These are phyloP conservation scores for Metarhizium album DNA, from an alignment of 2,329 filamentous ascomycete species.

Conservation along the genomic window DNA sequence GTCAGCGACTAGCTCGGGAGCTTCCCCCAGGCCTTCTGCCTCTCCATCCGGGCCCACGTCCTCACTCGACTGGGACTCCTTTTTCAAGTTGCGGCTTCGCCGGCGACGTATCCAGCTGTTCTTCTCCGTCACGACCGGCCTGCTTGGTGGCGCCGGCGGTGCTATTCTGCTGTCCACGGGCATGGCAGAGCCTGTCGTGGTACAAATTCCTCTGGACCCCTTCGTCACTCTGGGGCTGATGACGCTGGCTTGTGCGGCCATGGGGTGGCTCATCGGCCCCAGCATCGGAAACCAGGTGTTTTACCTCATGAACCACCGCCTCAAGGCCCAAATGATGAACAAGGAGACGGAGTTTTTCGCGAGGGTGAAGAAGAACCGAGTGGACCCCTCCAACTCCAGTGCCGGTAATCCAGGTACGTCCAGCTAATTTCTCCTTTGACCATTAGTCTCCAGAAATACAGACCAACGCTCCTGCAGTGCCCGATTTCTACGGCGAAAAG, in stretches of 20 bases:
- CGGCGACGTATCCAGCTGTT: slow-evolving; percentile 74
- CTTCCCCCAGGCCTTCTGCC: slow-evolving; percentile 2
- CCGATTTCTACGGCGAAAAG: slow-evolving; percentile 98
- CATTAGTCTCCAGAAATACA: not conserved
- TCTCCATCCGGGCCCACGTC: slow-evolving; percentile 2
- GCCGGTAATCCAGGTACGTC: slow-evolving; percentile 67
- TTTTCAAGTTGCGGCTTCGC: slow-evolving; percentile 80
- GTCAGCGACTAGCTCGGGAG: not conserved
- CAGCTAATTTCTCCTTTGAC: not conserved
- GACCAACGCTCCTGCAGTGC: slow-evolving; percentile 41
- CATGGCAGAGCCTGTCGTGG: slow-evolving; percentile 60
- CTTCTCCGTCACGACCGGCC: slow-evolving; percentile 58
- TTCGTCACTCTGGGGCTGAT: slow-evolving; percentile 75
- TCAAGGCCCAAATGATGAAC: slow-evolving; percentile 62
- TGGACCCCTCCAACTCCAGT: slow-evolving; percentile 81
- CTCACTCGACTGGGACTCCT: slow-evolving; percentile 73
- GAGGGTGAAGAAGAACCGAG: slow-evolving; percentile 82
- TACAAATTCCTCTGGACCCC: slow-evolving; percentile 74
- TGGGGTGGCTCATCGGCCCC: slow-evolving; percentile 82
- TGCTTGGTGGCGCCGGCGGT: slow-evolving; percentile 50
- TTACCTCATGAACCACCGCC: slow-evolving; percentile 60
- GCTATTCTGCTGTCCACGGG: slow-evolving; percentile 58
- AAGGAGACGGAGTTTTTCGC: slow-evolving; percentile 94
- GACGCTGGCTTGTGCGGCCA: slow-evolving; percentile 63
- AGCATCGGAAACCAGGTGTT: slow-evolving; percentile 73